Base-by-base conservation (phyloP, 75 land plant species). In the Adiantum capillusveneris region DNA sequence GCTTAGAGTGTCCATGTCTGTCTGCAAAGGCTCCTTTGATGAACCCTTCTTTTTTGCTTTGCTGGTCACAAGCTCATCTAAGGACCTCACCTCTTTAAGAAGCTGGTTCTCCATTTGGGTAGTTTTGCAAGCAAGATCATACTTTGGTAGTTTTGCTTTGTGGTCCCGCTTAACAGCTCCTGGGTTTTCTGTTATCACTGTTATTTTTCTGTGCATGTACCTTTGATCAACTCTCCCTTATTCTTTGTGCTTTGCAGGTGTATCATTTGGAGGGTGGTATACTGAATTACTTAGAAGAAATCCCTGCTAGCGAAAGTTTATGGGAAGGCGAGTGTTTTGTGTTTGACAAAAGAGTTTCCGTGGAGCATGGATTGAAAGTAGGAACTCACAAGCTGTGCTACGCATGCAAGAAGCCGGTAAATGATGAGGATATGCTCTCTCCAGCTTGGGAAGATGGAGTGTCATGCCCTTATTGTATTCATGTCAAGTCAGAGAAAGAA, bases 251-350 rank as follows among this genome's bases (percentile, higher is more conserved):
- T 26, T 26, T 56, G 20, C 66, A 94, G 98, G 99, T 95, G 19
- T 95, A 86, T 64, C 99, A 95, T 75, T 68, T 95, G 59, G 71
- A 95, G 62, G 99, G 99, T 51, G 99, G 99, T 42, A 87, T 95
- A 56, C 49, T 95, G 57, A 95, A 82, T 48, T 95, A 95, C 48
- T 75, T 95, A 2, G 99, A 81, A 60, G 88, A 95, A 65, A 73
- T 84, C 0, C 86, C 90, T 16, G 60, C 74, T 31, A 27, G 64
- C 31, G 81, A 90, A 65, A 86, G 92, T 69, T 74, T 95, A 0
- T 95, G 99, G 99, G 92, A 90, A 44, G 99, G 99, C 0, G 99
- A 95, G 59, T 95, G 99, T 71, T 95, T 95, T 74, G 99, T 95
- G 37, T 95, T 95, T 71, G 99, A 95, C 76, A 90, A 90, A 63